A percentile compares a stretch with the other conserved stretches of the same genome.
Evolutionary conservation across 352 stramenopile genomes (phyloP).

Genomic region (Phytophthora kernoviae): DNA sequence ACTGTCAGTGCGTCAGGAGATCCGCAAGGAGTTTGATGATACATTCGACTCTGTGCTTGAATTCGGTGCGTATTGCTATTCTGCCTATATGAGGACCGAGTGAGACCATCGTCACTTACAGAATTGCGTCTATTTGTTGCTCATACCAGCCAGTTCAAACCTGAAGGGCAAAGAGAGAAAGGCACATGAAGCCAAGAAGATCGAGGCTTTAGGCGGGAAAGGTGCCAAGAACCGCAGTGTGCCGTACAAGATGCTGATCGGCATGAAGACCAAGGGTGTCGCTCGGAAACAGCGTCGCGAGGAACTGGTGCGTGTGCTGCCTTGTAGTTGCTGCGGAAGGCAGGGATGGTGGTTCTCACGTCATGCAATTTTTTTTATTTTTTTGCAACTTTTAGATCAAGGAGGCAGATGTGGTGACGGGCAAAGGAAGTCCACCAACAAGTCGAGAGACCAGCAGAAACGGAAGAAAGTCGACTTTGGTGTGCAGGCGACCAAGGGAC

Average conservation of each 20-base stretch:
- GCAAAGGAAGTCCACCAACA: constrained; percentile 60
- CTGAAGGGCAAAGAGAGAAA: constrained; percentile 87
- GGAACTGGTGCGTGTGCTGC: constrained; percentile 42
- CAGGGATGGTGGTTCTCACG: background rate
- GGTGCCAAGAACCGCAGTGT: constrained; percentile 55
- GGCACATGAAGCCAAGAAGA: constrained; percentile 66
- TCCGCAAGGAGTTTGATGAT: constrained; percentile 80
- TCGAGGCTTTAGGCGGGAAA: constrained; percentile 73
- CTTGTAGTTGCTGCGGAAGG: background rate
- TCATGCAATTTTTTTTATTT: background rate
- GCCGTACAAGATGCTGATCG: constrained; percentile 80
- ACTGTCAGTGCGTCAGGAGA: constrained; percentile 64
- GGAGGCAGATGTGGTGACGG: constrained; percentile 68
- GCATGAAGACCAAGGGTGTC: constrained; percentile 66
- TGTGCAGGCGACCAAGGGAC: constrained; percentile 72
- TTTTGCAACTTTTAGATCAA: constrained; percentile 47
- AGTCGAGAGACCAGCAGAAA: constrained; percentile 55
- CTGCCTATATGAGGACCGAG: background rate
- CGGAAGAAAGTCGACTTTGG: constrained; percentile 79
- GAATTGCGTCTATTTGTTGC: constrained; percentile 3
- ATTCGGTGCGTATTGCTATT: constrained; percentile 50
- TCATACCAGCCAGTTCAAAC: constrained; percentile 42
- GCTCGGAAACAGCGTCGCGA: constrained; percentile 59
- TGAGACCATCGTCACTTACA: background rate
- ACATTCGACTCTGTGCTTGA: constrained; percentile 72